Evolutionary conservation across 441 rosid genomes (phyloP).

Genomic region (Dalechampia spathulata): DNA sequence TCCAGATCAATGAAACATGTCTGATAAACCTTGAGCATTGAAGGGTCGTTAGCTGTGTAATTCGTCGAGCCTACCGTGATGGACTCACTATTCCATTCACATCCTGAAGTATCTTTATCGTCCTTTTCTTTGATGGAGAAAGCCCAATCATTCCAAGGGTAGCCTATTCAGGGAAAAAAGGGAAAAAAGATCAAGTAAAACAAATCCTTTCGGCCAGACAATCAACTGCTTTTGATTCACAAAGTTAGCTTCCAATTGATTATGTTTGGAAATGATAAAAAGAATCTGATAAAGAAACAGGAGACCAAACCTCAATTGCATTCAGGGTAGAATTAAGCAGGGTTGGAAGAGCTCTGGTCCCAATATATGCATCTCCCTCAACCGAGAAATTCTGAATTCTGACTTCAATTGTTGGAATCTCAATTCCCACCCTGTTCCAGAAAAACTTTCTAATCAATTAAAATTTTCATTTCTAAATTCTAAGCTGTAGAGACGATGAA

Average conservation of each 20-base stretch:
- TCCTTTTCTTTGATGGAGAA: conserved; percentile 41
- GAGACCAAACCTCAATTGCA: conserved; percentile 42
- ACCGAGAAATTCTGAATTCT: conserved; percentile 37
- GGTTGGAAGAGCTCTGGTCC: conserved; percentile 60
- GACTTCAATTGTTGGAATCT: conserved; percentile 46
- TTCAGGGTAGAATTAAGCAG: conserved; percentile 44
- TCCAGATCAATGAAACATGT: background rate
- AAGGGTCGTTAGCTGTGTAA: too few species aligned
- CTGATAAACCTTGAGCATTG: background rate
- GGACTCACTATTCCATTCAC: conserved; percentile 47
- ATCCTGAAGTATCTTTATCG: conserved; percentile 35
- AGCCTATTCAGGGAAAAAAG: conserved; percentile 35
- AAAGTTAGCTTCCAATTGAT: too few species aligned
- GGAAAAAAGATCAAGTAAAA: too few species aligned
- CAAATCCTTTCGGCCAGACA: too few species aligned
- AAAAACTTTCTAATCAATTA: background rate
- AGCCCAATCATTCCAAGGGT: conserved; percentile 31
- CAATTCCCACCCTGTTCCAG: conserved; percentile 48
- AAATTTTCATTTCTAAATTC: too few species aligned
- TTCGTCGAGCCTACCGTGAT: conserved; percentile 34
- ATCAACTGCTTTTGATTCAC: too few species aligned
- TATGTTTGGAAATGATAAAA: too few species aligned
- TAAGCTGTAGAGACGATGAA: too few species aligned
- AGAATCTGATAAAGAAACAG: background rate
- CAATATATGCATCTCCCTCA: conserved; percentile 52